These are phyloP conservation scores for Primulina tabacum DNA, from an alignment of 257 asterid genomes.

Conservation along the genomic window DNA sequence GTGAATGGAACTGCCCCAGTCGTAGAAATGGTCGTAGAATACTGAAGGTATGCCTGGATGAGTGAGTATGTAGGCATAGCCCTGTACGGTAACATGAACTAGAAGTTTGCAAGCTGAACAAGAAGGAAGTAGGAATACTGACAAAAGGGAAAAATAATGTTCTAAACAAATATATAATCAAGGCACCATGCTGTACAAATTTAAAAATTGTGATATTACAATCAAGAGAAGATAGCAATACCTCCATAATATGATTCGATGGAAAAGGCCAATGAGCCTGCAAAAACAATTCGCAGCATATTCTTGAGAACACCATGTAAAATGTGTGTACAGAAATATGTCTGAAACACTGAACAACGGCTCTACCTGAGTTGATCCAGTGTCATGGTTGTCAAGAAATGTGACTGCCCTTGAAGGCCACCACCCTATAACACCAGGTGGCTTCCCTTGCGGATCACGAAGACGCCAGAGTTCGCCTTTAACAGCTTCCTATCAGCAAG, in stretches of 20 bases:
- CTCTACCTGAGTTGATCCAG: slow-evolving; percentile 93
- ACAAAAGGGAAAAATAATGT: neutral
- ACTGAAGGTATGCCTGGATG: slow-evolving; percentile 92
- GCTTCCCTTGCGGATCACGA: slow-evolving; percentile 78
- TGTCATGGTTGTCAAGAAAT: slow-evolving; percentile 83
- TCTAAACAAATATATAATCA: neutral
- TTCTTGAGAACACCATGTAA: neutral
- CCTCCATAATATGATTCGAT: slow-evolving; percentile 84
- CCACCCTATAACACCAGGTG: slow-evolving; percentile 95
- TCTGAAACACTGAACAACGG: slow-evolving; percentile 8
- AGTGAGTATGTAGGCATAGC: slow-evolving; percentile 81
- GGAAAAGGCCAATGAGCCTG: slow-evolving; percentile 99
- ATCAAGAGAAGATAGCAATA: slow-evolving; percentile 27
- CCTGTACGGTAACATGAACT: slow-evolving; percentile 38
- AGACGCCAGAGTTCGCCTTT: slow-evolving; percentile 94
- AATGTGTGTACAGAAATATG: neutral
- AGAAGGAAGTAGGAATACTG: neutral
- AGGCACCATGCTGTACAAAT: neutral
- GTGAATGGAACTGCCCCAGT: slow-evolving; percentile 59
- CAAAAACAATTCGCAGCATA: slow-evolving; percentile 15
- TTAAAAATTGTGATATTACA: neutral
- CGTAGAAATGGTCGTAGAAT: slow-evolving; percentile 86
- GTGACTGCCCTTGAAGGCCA: slow-evolving; percentile 89
- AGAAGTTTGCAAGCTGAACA: neutral
- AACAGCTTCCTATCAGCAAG: slow-evolving; percentile 68